Percentiles rank a stretch among this genome's conserved stretches.
Conservation (phyloP, 345 rosid genomes). For the Hevea brasiliensis region DNA sequence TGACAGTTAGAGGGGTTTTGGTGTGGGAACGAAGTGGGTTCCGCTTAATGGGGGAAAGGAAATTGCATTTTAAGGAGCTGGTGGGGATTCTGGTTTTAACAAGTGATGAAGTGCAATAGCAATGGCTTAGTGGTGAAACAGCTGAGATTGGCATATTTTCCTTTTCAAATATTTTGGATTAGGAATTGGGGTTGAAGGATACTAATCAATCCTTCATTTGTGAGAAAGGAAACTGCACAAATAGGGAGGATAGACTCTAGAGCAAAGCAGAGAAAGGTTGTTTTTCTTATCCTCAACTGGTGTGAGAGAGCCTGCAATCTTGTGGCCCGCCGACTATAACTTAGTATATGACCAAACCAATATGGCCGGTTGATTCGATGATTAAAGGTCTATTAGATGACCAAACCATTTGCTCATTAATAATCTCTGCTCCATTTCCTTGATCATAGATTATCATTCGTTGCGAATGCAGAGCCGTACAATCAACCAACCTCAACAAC, state of each 20-base stretch:
- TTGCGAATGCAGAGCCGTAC: slow-evolving; percentile 24
- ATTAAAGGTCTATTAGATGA: too few species aligned
- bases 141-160: slow-evolving; percentile 26
- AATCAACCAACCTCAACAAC: slow-evolving; percentile 32
- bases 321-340: background rate
- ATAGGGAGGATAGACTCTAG: too few species aligned
- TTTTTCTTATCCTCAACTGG: background rate
- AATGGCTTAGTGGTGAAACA: slow-evolving; percentile 13
- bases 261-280: too few species aligned
- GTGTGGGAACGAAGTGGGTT: slow-evolving; percentile 6
- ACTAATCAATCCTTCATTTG: background rate
- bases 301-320: background rate
- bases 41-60: slow-evolving; percentile 29
- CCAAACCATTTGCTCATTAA: slow-evolving; percentile 28
- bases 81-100: slow-evolving; percentile 14
- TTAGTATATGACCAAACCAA: background rate
- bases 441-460: slow-evolving; percentile 17
- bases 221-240: background rate
- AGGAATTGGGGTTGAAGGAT: too few species aligned
- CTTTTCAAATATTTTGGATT: background rate
- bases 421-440: slow-evolving; percentile 25
- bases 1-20: slow-evolving; percentile 14
- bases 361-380: background rate
- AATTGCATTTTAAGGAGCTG: slow-evolving; percentile 27
- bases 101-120: slow-evolving; percentile 7